Percentiles rank a stretch among this genome's conserved stretches.
phyloP scores from a whole-genome alignment of 1,139 yeast genomes.

The Pneumocystis canis region DNA sequence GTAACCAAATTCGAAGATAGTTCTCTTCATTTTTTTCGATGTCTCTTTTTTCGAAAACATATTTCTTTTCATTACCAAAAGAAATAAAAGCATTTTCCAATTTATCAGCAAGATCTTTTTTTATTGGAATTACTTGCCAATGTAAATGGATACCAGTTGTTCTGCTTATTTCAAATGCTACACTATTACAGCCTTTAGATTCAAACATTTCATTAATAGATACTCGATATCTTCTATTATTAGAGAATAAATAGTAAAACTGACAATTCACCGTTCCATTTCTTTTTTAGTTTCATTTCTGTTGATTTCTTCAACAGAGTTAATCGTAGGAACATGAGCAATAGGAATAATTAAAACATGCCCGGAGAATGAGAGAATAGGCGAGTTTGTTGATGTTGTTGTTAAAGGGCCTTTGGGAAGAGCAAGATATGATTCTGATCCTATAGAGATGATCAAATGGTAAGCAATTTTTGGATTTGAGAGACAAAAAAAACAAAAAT shows the following conservation, averaged over 20 bases:
- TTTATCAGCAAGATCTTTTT: constrained; percentile 13
- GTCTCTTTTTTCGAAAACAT: constrained; percentile 4
- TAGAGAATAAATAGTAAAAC: not conserved
- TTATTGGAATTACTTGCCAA: constrained; percentile 25
- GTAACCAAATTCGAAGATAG: constrained; percentile 16
- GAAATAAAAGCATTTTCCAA: constrained; percentile 16
- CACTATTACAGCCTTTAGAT: constrained; percentile 16
- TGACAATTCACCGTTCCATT: constrained; percentile 17
- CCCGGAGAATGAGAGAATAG: constrained; percentile 45
- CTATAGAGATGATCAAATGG: constrained; percentile 70
- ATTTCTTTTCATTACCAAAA: constrained; percentile 17
- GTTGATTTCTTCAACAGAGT: constrained; percentile 18
- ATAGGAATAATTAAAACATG: constrained; percentile 78
- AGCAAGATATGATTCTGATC: constrained; percentile 51
- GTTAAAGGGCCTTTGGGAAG: constrained; percentile 81
- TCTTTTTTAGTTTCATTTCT: constrained; percentile 25
- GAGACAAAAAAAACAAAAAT: constrained; percentile 65
- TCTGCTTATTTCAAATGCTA: constrained; percentile 23
- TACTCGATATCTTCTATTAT: constrained; percentile 9
- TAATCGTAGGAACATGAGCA: constrained; percentile 46
- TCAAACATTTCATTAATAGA: constrained; percentile 17
- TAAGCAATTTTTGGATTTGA: constrained; percentile 66
- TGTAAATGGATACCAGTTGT: constrained; percentile 25
- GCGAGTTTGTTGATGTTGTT: constrained; percentile 24
- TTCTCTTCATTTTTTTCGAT: constrained; percentile 9